A percentile compares a stretch with the other conserved stretches of the same genome.
phyloP scores from a whole-genome alignment of 2,329 filamentous ascomycete genomes.

The Beauveria caledonica region DNA sequence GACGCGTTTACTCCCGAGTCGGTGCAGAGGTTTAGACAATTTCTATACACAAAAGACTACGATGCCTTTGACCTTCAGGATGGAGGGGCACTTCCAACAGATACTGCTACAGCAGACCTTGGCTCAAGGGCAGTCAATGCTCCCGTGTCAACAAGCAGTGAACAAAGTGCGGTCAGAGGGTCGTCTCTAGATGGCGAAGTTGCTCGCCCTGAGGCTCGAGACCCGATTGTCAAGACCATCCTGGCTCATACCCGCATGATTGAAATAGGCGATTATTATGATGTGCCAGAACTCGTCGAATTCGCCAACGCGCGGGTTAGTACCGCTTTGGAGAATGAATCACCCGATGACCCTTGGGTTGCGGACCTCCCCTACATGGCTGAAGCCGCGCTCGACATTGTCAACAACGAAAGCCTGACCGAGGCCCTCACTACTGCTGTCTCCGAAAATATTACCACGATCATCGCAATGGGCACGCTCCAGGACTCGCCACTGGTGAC shows the following conservation, averaged over 20 bases:
- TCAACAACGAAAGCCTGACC: not conserved
- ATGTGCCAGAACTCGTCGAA: not conserved
- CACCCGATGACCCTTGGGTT: not conserved
- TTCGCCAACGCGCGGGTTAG: not conserved
- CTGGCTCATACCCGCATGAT: not conserved
- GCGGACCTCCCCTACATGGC: not conserved
- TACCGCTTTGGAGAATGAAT: not conserved
- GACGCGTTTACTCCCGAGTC: not conserved
- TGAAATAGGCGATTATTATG: not conserved
- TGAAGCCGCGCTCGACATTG: not conserved
- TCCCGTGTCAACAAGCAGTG: too few species aligned
- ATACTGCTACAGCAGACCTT: not conserved
- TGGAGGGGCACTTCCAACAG: not conserved
- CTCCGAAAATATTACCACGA: not conserved
- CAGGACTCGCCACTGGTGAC: not conserved
- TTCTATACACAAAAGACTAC: not conserved
- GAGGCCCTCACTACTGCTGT: not conserved
- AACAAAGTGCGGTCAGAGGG: rapidly evolving
- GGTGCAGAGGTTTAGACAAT: not conserved
- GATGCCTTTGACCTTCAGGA: not conserved
- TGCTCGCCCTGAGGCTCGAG: not conserved
- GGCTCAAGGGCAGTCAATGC: not conserved
- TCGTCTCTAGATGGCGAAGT: not conserved
- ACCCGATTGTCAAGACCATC: not conserved
- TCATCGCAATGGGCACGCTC: not conserved